A percentile compares a stretch with the other conserved stretches of the same genome.
phyloP scores from a whole-genome alignment of 352 stramenopile species.

The Phytophthora capsici region DNA sequence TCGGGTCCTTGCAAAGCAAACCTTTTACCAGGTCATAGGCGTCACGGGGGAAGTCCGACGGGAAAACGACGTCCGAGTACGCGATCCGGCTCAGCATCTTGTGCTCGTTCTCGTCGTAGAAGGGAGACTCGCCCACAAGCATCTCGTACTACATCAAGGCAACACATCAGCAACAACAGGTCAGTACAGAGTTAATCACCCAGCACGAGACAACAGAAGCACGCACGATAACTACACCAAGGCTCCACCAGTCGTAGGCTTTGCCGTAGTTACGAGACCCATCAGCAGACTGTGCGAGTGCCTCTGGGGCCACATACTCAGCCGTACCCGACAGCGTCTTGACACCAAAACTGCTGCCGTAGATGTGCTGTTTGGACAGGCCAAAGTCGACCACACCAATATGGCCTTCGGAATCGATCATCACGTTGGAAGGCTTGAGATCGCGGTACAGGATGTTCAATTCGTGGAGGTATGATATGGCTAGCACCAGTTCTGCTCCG shows the following conservation, averaged over 20 bases:
- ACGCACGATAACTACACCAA: slow-evolving; percentile 87
- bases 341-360: slow-evolving; percentile 84
- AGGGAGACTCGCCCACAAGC: slow-evolving; percentile 85
- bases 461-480: slow-evolving; percentile 90
- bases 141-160: slow-evolving; percentile 85
- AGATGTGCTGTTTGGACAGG: slow-evolving; percentile 90
- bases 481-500: slow-evolving; percentile 84
- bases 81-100: slow-evolving; percentile 89
- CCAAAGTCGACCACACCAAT: slow-evolving; percentile 91
- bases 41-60: slow-evolving; percentile 75
- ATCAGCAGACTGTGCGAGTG: slow-evolving; percentile 80
- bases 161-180: background rate
- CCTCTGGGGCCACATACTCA: slow-evolving; percentile 89
- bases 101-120: slow-evolving; percentile 91
- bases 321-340: slow-evolving; percentile 88
- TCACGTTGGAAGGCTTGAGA: slow-evolving; percentile 90
- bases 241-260: slow-evolving; percentile 91
- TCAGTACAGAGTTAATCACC: slow-evolving; percentile 3
- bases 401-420: slow-evolving; percentile 90
- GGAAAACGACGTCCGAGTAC: slow-evolving; percentile 79
- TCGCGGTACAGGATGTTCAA: slow-evolving; percentile 91
- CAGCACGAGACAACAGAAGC: background rate
- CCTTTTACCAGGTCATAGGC: slow-evolving; percentile 79
- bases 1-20: slow-evolving; percentile 78
- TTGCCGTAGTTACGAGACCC: slow-evolving; percentile 88